These are phyloP conservation scores for Aspergillus leporis DNA, from an alignment of 495 filamentous ascomycete genomes.

Conservation along the genomic window DNA sequence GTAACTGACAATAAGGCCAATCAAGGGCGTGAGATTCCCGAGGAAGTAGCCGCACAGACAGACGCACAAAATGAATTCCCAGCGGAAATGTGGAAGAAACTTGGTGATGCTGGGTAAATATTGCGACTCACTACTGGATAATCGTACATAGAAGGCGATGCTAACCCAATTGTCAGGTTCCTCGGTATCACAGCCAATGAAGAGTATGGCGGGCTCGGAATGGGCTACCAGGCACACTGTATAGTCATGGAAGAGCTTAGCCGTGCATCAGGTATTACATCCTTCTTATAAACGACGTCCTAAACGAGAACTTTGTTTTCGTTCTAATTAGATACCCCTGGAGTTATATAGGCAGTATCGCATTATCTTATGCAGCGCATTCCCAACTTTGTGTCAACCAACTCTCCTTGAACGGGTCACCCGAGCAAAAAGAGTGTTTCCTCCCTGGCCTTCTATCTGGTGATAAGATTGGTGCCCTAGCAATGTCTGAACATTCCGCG, in stretches of 20 bases:
- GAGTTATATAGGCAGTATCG: conserved; percentile 70
- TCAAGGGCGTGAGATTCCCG: conserved; percentile 63
- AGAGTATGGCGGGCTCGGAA: conserved; percentile 82
- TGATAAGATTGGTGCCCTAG: conserved; percentile 81
- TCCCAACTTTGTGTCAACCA: conserved; percentile 98
- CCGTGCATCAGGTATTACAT: conserved; percentile 58
- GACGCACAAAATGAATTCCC: conserved; percentile 90
- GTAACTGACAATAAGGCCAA: conserved; percentile 3
- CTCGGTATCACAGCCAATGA: conserved; percentile 94
- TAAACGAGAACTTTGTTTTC: neutral
- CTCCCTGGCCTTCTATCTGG: conserved; percentile 83
- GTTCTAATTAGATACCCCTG: neutral
- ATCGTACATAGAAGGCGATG: conserved; percentile 3
- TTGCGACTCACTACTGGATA: neutral
- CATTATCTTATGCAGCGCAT: conserved; percentile 91
- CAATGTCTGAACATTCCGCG: conserved; percentile 92
- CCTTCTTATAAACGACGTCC: no score
- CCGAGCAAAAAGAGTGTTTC: conserved; percentile 74
- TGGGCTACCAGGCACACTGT: conserved; percentile 98
- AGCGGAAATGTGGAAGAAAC: conserved; percentile 85
- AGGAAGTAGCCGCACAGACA: conserved; percentile 76
- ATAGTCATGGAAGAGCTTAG: conserved; percentile 91
- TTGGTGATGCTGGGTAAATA: conserved; percentile 75
- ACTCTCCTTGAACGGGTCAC: conserved; percentile 82
- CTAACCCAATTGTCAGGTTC: conserved; percentile 48